Conservation (phyloP, 805 yeast genomes). For the Teunomyces panamensis region DNA sequence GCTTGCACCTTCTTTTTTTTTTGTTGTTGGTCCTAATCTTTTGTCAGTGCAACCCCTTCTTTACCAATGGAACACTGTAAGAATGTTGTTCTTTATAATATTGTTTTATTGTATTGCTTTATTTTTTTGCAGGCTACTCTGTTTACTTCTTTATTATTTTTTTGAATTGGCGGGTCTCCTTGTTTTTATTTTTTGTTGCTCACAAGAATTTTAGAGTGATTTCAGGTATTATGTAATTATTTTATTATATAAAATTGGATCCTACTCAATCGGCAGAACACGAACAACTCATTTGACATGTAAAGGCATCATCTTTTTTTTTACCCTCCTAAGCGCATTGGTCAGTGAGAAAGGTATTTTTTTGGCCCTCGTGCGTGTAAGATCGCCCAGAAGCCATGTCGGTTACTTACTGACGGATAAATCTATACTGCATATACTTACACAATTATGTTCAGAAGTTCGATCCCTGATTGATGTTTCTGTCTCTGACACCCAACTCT, state of each 20-base stretch:
- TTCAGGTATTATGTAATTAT: no score
- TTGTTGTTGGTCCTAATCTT: neutral
- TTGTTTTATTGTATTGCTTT: neutral
- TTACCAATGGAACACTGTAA: neutral
- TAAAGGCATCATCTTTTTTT: no score
- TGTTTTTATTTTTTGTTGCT: no score
- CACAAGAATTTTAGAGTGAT: no score
- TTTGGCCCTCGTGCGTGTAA: neutral
- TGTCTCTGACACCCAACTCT: constrained; percentile 46
- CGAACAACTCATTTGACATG: no score
- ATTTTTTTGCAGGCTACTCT: no score
- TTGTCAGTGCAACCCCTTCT: neutral
- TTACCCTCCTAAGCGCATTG: no score
- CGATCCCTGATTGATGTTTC: constrained; percentile 46
- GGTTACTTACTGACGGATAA: neutral
- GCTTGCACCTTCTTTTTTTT: neutral
- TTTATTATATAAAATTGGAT: no score
- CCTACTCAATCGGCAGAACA: no score
- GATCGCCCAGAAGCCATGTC: neutral
- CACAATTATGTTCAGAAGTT: constrained; percentile 26
- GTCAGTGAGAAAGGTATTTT: neutral
- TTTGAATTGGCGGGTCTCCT: no score
- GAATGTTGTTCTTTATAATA: neutral
- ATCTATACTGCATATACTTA: neutral
- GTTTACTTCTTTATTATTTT: no score